Conservation (phyloP, 129 eudicot genomes). For the Arctium lappa region DNA sequence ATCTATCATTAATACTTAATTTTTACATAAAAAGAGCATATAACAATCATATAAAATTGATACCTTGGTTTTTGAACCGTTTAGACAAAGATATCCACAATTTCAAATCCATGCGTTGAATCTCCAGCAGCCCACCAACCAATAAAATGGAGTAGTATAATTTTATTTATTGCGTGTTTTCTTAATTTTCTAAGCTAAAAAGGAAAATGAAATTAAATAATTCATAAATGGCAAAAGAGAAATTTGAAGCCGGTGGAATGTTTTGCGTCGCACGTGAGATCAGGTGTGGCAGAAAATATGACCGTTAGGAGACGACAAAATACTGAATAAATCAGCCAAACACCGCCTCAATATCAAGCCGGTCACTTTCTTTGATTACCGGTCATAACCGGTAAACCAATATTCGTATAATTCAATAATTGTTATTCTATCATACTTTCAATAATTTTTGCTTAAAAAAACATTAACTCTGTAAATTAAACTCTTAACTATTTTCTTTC, state of each 20-base stretch:
- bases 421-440: neutral
- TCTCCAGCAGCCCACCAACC: neutral
- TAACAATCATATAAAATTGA: too few species aligned
- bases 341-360: neutral
- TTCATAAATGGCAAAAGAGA: conserved; percentile 1
- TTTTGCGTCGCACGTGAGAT: conserved; percentile 29
- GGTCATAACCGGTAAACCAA: conserved; percentile 10
- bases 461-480: too few species aligned
- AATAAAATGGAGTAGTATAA: neutral
- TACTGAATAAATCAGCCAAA: neutral
- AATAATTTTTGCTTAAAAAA: neutral
- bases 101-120: too few species aligned
- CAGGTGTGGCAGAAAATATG: neutral
- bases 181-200: neutral
- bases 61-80: too few species aligned
- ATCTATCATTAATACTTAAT: too few species aligned
- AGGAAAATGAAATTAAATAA: neutral
- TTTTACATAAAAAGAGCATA: too few species aligned
- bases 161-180: neutral
- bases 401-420: neutral
- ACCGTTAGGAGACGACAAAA: conserved; percentile 33
- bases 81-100: too few species aligned
- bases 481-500: too few species aligned
- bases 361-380: neutral
- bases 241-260: conserved; percentile 16